Conservation (phyloP, 352 stramenopile species). For the Pythium guiyangense region DNA sequence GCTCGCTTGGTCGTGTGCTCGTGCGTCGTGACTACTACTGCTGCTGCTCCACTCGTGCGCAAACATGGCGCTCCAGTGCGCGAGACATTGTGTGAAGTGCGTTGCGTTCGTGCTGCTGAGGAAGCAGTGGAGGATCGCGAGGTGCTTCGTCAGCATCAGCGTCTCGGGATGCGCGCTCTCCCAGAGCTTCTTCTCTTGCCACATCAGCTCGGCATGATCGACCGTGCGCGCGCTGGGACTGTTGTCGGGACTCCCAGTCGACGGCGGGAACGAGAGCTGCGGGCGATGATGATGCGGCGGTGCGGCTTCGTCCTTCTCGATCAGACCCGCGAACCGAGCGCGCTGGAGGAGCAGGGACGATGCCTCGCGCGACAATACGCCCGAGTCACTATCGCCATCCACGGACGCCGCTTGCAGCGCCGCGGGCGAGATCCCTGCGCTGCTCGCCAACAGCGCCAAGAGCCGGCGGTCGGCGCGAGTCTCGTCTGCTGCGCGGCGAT, state of each 20-base stretch:
- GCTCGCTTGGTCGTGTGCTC: not conserved
- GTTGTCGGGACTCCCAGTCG: not conserved
- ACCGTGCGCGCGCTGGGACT: not conserved
- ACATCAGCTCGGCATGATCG: constrained; percentile 16
- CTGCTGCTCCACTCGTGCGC: constrained; percentile 10
- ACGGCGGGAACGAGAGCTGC: constrained; percentile 1
- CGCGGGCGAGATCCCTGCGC: constrained; percentile 2
- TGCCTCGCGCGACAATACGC: constrained; percentile 6
- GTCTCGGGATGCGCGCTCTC: constrained; percentile 26
- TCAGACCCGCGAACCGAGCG: not conserved
- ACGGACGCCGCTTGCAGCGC: not conserved
- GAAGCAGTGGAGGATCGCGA: constrained; percentile 44
- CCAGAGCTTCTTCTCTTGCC: constrained; percentile 39
- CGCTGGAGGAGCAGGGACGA: constrained; percentile 1
- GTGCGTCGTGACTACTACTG: not conserved
- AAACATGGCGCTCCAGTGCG: constrained; percentile 24
- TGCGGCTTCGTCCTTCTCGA: constrained; percentile 1
- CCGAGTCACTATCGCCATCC: constrained; percentile 12
- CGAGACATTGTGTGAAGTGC: constrained; percentile 21
- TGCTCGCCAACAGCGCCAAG: constrained; percentile 19
- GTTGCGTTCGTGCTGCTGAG: constrained; percentile 25
- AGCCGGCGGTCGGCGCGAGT: constrained; percentile 33
- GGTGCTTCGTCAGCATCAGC: constrained; percentile 43
- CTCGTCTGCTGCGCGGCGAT: constrained; percentile 46
- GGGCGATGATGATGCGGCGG: constrained; percentile 12